Percentiles rank a stretch among this genome's conserved stretches.
phyloP scores from a whole-genome alignment of 163 green algal species.

The Prototheca cutis region DNA sequence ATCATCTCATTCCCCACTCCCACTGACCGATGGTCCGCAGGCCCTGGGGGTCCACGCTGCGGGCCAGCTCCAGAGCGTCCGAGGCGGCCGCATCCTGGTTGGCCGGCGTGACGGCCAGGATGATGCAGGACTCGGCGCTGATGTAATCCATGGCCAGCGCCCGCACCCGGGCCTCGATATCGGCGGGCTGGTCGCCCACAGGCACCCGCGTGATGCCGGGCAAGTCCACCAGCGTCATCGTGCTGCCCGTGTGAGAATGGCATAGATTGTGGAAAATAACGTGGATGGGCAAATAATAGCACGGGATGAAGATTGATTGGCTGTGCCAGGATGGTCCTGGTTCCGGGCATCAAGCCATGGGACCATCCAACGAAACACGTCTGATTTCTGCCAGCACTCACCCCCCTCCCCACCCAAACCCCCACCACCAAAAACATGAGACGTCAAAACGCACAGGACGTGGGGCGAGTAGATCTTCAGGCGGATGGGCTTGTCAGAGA shows the following conservation, averaged over 20 bases:
- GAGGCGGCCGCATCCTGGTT: slow-evolving; percentile 90
- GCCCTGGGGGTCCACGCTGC: slow-evolving; percentile 78
- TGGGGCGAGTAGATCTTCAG: slow-evolving; percentile 85
- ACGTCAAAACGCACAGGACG: slow-evolving; percentile 62
- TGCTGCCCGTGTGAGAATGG: slow-evolving; percentile 30
- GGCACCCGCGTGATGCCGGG: slow-evolving; percentile 79
- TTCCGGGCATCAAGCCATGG: too few relatives aligned
- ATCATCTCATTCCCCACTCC: too few relatives aligned
- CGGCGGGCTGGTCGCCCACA: slow-evolving; percentile 81
- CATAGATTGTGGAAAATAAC: background rate
- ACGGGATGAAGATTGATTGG: too few relatives aligned
- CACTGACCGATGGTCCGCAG: slow-evolving; percentile 75
- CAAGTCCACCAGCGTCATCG: slow-evolving; percentile 96
- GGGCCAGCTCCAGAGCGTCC: slow-evolving; percentile 83
- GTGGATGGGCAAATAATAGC: background rate
- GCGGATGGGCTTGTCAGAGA: slow-evolving; percentile 88
- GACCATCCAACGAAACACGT: background rate
- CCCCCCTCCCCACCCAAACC: background rate
- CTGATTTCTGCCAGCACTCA: too few relatives aligned
- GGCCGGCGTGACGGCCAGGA: slow-evolving; percentile 87
- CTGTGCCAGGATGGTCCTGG: too few relatives aligned
- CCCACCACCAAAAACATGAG: background rate
- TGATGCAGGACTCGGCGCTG: slow-evolving; percentile 71
- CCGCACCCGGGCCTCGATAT: slow-evolving; percentile 66
- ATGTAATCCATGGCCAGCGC: slow-evolving; percentile 25